Evolutionary conservation across 495 filamentous ascomycete genomes (phyloP), one percentile per base, ranked within the genome.

Genomic region (Penicillium simplicissimum): DNA sequence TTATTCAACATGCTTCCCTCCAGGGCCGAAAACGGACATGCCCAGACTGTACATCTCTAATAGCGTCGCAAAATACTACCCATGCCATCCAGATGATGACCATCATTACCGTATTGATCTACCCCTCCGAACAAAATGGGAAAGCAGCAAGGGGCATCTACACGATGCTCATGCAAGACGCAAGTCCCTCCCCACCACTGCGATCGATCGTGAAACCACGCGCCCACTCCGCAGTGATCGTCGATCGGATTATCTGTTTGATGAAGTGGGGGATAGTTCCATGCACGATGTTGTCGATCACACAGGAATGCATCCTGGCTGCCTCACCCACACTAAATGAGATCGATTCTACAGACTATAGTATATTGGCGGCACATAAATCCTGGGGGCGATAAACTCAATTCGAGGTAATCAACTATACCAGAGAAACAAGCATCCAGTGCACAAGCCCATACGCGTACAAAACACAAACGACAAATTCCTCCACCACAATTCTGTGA

Each of bases 371-470:
- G 13, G 13, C 13, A 14, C 13, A 43, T 10, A 48, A 14, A 48
- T 8, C 8, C n/a, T 43, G 17, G 17, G 42, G 45, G 11, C 11
- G 10, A 49, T 49, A 23, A 31, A 49, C 10, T 49, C 21, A 8
- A 49, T 49, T 31, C 23, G 23, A 8, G 36, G 34, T 45, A 57
- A n/a, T 45, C 45, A 57, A 45, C 54, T 62, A 57, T 43, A 43
- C 37, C 14, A 63, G 54, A 63, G 23, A 51, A 54, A 58, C 55
- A 17, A n/a, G 55, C 34, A 38, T 25, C 34, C 11, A 17, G 13
- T 25, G 15, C 19, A n/a, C 42, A 38, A 53, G 54, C 45, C 36
- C 36, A 19, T 52, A 19, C 45, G 7, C 57, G 57, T 52, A 43
- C 57, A 52, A 52, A 4, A 25, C 35, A 52, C 43, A 25, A 48